A percentile compares a stretch with the other conserved stretches of the same genome.
These are phyloP conservation scores for Gymnopilus junonius DNA, from an alignment of 768 basidiomycete species.

Conservation along the genomic window DNA sequence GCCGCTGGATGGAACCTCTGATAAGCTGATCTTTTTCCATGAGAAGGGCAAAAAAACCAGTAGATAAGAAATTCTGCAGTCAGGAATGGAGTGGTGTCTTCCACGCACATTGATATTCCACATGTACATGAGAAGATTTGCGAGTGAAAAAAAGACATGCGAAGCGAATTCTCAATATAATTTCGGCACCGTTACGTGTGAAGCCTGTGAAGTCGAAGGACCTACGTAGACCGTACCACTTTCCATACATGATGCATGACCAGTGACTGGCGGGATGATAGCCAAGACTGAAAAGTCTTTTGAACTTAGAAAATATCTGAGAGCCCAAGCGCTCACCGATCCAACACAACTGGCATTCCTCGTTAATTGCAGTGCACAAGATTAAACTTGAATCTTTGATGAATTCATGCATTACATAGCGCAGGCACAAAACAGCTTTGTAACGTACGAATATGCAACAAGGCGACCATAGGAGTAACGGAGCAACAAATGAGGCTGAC, in stretches of 20 bases:
- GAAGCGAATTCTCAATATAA: neutral
- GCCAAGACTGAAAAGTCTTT: no score
- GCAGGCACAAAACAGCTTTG: neutral
- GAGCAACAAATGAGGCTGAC: no score
- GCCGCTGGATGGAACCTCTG: neutral
- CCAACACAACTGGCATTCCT: no score
- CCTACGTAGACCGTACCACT: neutral
- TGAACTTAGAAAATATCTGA: no score
- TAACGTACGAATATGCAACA: neutral
- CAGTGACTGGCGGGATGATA: no score
- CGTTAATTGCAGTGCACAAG: no score
- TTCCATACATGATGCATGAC: neutral
- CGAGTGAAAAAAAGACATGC: neutral
- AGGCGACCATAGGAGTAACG: neutral
- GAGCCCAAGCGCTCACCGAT: no score
- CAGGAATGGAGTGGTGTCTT: neutral
- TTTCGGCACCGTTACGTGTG: neutral
- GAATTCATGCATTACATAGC: no score
- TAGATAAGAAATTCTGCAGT: neutral
- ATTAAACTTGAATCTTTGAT: no score
- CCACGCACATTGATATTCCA: neutral
- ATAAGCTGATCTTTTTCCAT: neutral
- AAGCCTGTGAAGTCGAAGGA: neutral
- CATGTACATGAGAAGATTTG: slow-evolving; percentile 1
- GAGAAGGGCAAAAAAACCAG: neutral